Conservation (phyloP, 768 basidiomycete genomes). For the Daedaleopsis sinensis region DNA sequence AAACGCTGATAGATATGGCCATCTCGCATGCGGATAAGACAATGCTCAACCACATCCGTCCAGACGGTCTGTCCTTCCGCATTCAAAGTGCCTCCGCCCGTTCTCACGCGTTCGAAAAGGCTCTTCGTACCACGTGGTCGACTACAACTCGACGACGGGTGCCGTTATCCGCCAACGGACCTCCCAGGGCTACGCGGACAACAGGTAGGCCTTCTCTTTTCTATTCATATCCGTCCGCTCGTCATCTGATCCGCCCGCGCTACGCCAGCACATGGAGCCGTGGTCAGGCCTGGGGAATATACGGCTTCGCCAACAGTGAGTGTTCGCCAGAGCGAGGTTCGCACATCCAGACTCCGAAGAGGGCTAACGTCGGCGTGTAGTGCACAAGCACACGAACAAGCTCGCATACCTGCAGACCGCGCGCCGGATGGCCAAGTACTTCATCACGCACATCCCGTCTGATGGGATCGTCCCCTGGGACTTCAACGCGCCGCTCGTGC, state of each 20-base stretch:
- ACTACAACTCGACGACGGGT: conserved; percentile 69
- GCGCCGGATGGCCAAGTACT: conserved; percentile 59
- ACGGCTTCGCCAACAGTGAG: conserved; percentile 71
- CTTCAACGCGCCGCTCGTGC: conserved; percentile 65
- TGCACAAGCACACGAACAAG: conserved; percentile 59
- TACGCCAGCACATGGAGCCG: conserved; percentile 68
- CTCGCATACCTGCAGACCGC: conserved; percentile 61
- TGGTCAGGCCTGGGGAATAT: conserved; percentile 73
- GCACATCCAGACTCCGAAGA: background rate
- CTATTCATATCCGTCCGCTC: background rate
- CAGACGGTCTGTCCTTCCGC: conserved; percentile 49
- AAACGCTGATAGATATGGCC: conserved; percentile 61
- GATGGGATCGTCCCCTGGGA: conserved; percentile 78
- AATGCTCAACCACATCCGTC: conserved; percentile 64
- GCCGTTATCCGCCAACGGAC: conserved; percentile 58
- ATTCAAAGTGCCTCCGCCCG: background rate
- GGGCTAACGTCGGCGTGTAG: conserved; percentile 35
- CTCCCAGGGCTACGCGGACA: conserved; percentile 62
- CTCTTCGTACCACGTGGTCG: conserved; percentile 55
- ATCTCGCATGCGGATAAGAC: conserved; percentile 68
- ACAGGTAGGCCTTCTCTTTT: conserved; percentile 23
- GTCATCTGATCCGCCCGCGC: background rate
- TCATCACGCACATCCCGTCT: conserved; percentile 57
- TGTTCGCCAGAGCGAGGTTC: conserved; percentile 1
- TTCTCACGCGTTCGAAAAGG: conserved; percentile 21